A percentile compares a stretch with the other conserved stretches of the same genome.
Conservation (phyloP, 75 land plant species). For the Azolla pinnata region DNA sequence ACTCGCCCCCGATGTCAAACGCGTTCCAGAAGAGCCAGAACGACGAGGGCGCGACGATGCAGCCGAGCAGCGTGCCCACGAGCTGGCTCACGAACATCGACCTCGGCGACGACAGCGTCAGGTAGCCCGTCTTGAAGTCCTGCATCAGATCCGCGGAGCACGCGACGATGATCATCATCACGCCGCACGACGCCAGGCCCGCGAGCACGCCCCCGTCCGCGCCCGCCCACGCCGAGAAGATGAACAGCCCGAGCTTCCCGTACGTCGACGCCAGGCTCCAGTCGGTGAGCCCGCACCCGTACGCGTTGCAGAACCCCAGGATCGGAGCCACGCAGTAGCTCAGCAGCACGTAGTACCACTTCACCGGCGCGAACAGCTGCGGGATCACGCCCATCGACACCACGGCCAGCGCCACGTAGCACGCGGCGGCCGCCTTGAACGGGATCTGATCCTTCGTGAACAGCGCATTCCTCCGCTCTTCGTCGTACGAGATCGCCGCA, state of each 20-base stretch:
- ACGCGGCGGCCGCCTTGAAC: conserved; percentile 10
- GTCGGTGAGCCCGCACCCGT: conserved; percentile 56
- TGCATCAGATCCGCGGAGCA: conserved; percentile 59
- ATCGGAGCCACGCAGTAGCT: conserved; percentile 45
- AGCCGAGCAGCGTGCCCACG: conserved; percentile 42
- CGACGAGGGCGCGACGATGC: conserved; percentile 36
- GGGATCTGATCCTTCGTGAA: conserved; percentile 44
- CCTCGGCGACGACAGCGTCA: conserved; percentile 45
- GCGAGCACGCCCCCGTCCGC: conserved; percentile 35
- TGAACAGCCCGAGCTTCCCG: conserved; percentile 53
- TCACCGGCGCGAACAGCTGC: conserved; percentile 26
- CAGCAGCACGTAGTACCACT: conserved; percentile 32
- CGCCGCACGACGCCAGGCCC: conserved; percentile 51
- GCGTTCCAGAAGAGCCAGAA: conserved; percentile 60
- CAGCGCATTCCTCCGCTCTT: conserved; percentile 16
- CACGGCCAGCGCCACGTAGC: conserved; percentile 29
- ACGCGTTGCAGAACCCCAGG: conserved; percentile 51
- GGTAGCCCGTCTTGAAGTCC: conserved; percentile 55
- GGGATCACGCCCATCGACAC: conserved; percentile 31
- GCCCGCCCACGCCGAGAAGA: conserved; percentile 55
- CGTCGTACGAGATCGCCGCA: conserved; percentile 11
- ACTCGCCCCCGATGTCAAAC: conserved; percentile 29
- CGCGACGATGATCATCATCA: conserved; percentile 52
- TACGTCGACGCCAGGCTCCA: conserved; percentile 56
- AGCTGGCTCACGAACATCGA: conserved; percentile 56